These are phyloP conservation scores for Phytophthora foliorum DNA, from an alignment of 352 stramenopile genomes.

Conservation along the genomic window DNA sequence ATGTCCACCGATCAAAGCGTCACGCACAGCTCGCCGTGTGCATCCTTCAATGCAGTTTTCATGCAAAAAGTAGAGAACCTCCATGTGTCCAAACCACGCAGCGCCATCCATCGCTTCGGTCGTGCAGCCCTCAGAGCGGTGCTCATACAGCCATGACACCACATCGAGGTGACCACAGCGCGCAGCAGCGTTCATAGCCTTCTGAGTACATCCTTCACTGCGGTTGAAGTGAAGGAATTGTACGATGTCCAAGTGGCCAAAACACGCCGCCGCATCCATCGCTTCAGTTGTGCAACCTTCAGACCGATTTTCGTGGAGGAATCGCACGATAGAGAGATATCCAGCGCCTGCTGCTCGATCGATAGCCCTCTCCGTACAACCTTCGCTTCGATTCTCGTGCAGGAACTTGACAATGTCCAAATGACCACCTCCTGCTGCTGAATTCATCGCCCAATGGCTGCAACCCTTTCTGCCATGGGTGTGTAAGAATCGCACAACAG, in stretches of 20 bases:
- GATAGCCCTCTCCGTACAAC: constrained; percentile 38
- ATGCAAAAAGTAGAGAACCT: constrained; percentile 49
- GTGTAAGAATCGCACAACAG: constrained; percentile 39
- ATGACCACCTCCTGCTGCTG: constrained; percentile 40
- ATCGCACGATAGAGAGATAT: constrained; percentile 26
- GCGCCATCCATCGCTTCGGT: constrained; percentile 48
- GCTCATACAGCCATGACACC: constrained; percentile 32
- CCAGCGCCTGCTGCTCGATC: constrained; percentile 33
- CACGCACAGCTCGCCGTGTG: constrained; percentile 38
- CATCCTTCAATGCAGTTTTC: constrained; percentile 39
- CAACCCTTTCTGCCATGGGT: constrained; percentile 33
- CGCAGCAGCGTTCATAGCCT: constrained; percentile 44
- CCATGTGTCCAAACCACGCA: constrained; percentile 41
- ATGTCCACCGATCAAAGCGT: constrained; percentile 50
- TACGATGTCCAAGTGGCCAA: constrained; percentile 40
- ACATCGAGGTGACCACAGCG: constrained; percentile 40
- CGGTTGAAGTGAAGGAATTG: constrained; percentile 44
- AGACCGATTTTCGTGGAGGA: constrained; percentile 27
- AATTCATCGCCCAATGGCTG: constrained; percentile 39
- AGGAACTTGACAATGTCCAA: constrained; percentile 46
- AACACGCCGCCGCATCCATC: constrained; percentile 43
- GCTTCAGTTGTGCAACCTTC: constrained; percentile 32
- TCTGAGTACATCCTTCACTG: constrained; percentile 31
- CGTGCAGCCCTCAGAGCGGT: constrained; percentile 41
- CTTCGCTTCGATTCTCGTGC: constrained; percentile 37